Conservation (phyloP, 2,329 filamentous ascomycete genomes). For the Aspergillus awamori region DNA sequence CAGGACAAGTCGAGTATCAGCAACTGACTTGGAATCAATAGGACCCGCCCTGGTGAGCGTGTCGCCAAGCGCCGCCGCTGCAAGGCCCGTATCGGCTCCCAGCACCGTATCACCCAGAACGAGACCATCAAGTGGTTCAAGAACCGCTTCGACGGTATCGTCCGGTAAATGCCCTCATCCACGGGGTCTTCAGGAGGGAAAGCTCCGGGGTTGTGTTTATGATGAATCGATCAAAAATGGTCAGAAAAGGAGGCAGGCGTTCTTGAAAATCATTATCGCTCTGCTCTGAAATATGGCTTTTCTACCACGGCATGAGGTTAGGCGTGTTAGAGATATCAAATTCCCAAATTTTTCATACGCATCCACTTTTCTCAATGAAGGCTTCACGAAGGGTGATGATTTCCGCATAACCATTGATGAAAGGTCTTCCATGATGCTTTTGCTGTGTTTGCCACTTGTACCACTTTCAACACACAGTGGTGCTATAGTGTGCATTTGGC, state of each 20-base stretch:
- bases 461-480: neutral
- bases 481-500: conserved; percentile 6
- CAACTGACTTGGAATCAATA: conserved; percentile 41
- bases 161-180: conserved; percentile 72
- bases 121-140: conserved; percentile 99
- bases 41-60: conserved; percentile 96
- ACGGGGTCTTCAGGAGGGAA: conserved; percentile 27
- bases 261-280: conserved; percentile 23
- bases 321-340: conserved; percentile 47
- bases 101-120: conserved; percentile 88
- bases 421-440: conserved; percentile 31
- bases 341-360: conserved; percentile 35
- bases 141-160: conserved; percentile 95
- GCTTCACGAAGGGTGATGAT: conserved; percentile 59
- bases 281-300: conserved; percentile 34
- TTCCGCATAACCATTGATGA: conserved; percentile 62
- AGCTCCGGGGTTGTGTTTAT: conserved; percentile 35
- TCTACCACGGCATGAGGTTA: conserved; percentile 43
- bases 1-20: neutral
- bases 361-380: conserved; percentile 59
- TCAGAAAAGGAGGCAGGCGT: conserved; percentile 26
- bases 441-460: neutral
- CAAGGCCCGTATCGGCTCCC: conserved; percentile 82
- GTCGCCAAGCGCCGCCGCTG: conserved; percentile 91
- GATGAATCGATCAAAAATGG: conserved; percentile 36